Evolutionary conservation across 257 asterid species (phyloP).

Genomic region (Plantago ovata): DNA sequence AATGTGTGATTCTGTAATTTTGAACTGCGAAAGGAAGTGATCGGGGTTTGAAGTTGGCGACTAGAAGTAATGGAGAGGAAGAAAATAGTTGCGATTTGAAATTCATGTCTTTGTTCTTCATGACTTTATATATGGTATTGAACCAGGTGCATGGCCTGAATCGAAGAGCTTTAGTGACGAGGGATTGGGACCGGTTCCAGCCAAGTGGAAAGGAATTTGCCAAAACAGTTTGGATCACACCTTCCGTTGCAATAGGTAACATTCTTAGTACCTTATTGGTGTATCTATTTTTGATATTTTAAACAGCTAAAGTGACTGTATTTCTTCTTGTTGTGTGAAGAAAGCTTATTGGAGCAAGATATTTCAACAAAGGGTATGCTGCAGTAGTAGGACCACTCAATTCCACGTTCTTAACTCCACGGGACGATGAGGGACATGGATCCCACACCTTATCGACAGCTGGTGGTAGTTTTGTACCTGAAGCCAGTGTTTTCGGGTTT

Average conservation of each 20-base stretch:
- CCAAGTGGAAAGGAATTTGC: conserved; percentile 84
- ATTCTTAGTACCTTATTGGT: conserved; percentile 3
- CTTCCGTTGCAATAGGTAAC: conserved; percentile 79
- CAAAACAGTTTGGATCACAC: conserved; percentile 54
- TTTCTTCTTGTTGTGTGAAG: conserved; percentile 29
- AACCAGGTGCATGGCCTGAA: conserved; percentile 86
- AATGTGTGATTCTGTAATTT: no score
- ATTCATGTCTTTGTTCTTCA: background rate
- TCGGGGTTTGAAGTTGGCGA: background rate
- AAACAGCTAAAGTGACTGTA: background rate
- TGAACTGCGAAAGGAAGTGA: no score
- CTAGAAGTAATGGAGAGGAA: background rate
- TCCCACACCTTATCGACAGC: conserved; percentile 96
- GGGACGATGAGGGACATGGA: conserved; percentile 81
- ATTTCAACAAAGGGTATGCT: conserved; percentile 77
- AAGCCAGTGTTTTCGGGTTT: conserved; percentile 66
- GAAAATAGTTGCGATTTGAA: background rate
- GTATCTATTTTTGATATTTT: background rate
- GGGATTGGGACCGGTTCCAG: conserved; percentile 67
- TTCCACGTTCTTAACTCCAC: conserved; percentile 57
- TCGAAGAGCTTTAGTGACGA: conserved; percentile 78
- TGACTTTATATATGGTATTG: conserved; percentile 22
- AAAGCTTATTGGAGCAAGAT: conserved; percentile 93
- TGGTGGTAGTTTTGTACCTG: conserved; percentile 65
- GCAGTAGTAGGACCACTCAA: conserved; percentile 58